Evolutionary conservation across 2,329 filamentous ascomycete genomes (phyloP).

Genomic region (Penicillium sp.): DNA sequence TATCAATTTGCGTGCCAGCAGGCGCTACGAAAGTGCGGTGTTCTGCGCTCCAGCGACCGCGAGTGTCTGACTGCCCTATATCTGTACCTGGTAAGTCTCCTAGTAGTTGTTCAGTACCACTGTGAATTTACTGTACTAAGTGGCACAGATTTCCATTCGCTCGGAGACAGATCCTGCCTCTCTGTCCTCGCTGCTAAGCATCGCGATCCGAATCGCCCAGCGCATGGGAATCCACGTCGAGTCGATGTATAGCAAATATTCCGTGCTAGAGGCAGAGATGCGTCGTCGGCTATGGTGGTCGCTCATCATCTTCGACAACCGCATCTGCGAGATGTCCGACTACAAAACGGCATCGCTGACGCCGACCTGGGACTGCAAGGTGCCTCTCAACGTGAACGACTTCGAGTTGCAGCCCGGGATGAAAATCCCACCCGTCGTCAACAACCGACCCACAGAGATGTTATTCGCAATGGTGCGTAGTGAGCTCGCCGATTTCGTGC

Average conservation of each 20-base stretch:
- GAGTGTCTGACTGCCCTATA: slow-evolving; percentile 48
- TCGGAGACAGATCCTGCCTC: slow-evolving; percentile 57
- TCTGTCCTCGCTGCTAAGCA: slow-evolving; percentile 54
- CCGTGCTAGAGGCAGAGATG: slow-evolving; percentile 59
- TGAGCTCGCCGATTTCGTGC: slow-evolving; percentile 11
- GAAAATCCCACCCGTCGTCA: slow-evolving; percentile 21
- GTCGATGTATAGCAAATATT: slow-evolving; percentile 40
- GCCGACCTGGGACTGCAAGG: slow-evolving; percentile 42
- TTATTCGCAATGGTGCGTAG: slow-evolving; percentile 11
- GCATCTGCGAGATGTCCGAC: slow-evolving; percentile 61
- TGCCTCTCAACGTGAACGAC: slow-evolving; percentile 41
- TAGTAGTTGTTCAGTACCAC: not conserved
- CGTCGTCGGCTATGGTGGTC: slow-evolving; percentile 70
- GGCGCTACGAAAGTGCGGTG: slow-evolving; percentile 40
- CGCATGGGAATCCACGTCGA: slow-evolving; percentile 65
- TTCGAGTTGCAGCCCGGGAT: slow-evolving; percentile 37
- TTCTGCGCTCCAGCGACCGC: slow-evolving; percentile 39
- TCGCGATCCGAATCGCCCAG: slow-evolving; percentile 62
- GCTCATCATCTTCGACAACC: slow-evolving; percentile 61
- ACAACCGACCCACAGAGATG: slow-evolving; percentile 7
- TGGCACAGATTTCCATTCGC: slow-evolving; percentile 49
- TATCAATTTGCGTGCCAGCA: slow-evolving; percentile 45
- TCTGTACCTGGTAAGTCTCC: slow-evolving; percentile 47
- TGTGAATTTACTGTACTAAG: slow-evolving; percentile 15
- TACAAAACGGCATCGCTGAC: slow-evolving; percentile 34